Base-by-base conservation (phyloP, 345 rosid species). In the Hevea brasiliensis region DNA sequence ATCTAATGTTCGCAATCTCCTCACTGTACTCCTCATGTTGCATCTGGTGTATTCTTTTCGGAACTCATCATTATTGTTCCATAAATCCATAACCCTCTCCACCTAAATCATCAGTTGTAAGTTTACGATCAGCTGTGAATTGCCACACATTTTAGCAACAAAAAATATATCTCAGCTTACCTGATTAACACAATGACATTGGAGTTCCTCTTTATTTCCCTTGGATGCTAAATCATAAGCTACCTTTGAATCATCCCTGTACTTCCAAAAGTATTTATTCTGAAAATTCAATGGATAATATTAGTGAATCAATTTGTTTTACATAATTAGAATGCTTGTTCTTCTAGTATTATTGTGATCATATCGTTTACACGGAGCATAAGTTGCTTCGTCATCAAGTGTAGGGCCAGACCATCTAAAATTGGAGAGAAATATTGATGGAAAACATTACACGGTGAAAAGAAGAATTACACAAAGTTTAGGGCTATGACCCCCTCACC, bases 1-100 rank as follows among this genome's bases (percentile, higher is more conserved):
- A 75, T 92, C 98, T 47, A 81, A 69, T 24, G 95, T 93, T 81
- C 83, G 86, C 67, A 93, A 68, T 83, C 97, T 91, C 86, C 87
- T 83, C 7, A 82, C 42, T 35, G 94, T 93, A 73, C 90, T 86
- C 71, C 83, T 86, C 6, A 78, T 51, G 72, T 89, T 93, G 86
- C 84, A 79, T 48, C 80, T 89, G 72, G 81, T 58, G 71, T 93
- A 93, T 56, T 89, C 85, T 55, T 69, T 83, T 58, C 97, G 89
- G 76, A 89, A 93, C 76, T 87, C 93, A 20, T 79, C 89, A 37
- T 82, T 73, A 54, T 70, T 80, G 75, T 87, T 88, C 97, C 93
- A 91, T 67, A 79, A 67, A 69, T 89, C 81, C 92, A 89, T 87
- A 70, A 90, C 72, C 15, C 68, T 77, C 79, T 91, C 92, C 81